Percentiles rank a stretch among this genome's conserved stretches.
These are phyloP conservation scores for Magnolia kwangsiensis DNA, from an alignment of 164 flowering plant genomes.

Conservation along the genomic window DNA sequence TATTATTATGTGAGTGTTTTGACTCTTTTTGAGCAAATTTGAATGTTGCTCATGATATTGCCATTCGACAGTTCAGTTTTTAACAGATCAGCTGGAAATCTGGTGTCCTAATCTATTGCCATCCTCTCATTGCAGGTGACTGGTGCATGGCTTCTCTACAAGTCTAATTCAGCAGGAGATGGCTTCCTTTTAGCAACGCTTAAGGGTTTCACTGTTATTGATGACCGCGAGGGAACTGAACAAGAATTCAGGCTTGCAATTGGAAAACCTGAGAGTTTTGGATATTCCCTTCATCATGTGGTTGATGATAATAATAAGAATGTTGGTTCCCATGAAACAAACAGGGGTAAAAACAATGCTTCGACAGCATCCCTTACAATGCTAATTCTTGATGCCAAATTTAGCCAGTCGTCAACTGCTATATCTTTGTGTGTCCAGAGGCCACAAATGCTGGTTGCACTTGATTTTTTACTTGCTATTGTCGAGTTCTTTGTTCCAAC, in stretches of 20 bases:
- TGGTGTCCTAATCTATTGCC: not conserved
- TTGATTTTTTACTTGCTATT: conserved; percentile 90
- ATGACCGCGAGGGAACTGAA: conserved; percentile 86
- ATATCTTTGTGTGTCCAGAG: conserved; percentile 70
- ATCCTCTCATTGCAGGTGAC: conserved; percentile 46
- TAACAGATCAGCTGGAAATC: not conserved
- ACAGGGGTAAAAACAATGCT: conserved; percentile 15
- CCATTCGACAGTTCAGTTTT: too few species aligned
- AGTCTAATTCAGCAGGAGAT: conserved; percentile 63
- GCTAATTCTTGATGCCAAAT: conserved; percentile 88
- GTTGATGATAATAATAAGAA: conserved; percentile 15
- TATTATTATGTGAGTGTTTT: too few species aligned
- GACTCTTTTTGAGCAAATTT: too few species aligned
- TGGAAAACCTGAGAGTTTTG: conserved; percentile 47
- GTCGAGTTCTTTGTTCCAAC: conserved; percentile 93
- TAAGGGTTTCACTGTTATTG: conserved; percentile 68
- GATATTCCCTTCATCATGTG: conserved; percentile 14
- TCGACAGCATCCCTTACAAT: conserved; percentile 50
- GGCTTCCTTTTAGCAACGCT: conserved; percentile 79
- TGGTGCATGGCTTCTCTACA: conserved; percentile 83
- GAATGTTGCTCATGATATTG: too few species aligned
- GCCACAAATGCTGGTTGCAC: conserved; percentile 95
- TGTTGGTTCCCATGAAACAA: conserved; percentile 13
- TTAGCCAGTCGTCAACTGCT: conserved; percentile 44
- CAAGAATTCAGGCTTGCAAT: conserved; percentile 77